phyloP scores from a whole-genome alignment of 73 alveolate species.

The Uronychia binucleata region DNA sequence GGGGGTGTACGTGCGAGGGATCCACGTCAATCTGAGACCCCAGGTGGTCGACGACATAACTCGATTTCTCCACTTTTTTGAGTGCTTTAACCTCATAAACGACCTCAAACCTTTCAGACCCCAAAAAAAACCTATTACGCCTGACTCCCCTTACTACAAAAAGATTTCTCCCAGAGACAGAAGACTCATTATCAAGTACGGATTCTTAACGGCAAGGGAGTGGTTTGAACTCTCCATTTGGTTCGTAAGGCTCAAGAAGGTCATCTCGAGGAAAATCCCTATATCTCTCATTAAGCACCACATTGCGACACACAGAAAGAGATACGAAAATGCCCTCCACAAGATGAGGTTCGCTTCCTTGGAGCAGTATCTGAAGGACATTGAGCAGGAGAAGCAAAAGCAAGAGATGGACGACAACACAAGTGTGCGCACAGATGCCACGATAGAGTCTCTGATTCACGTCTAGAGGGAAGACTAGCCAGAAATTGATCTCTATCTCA shows the following conservation, averaged over 20 bases:
- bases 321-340: background rate
- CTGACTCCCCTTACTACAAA: background rate
- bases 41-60: constrained; percentile 24
- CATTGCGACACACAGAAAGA: background rate
- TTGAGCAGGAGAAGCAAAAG: background rate
- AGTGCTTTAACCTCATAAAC: constrained; percentile 23
- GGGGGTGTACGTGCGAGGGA: background rate
- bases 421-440: background rate
- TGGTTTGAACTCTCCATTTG: constrained; percentile 45
- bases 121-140: constrained; percentile 22
- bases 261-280: background rate
- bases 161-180: constrained; percentile 31
- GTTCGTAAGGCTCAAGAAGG: constrained; percentile 48
- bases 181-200: constrained; percentile 4
- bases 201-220: constrained; percentile 12
- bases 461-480: background rate
- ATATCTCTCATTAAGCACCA: background rate
- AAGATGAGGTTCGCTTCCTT: background rate
- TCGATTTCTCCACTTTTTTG: constrained; percentile 23
- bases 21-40: constrained; percentile 18
- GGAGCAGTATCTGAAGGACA: background rate
- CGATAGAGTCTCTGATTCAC: background rate
- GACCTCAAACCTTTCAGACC: constrained; percentile 55
- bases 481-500: background rate
- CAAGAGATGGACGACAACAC: background rate